A percentile compares a stretch with the other conserved stretches of the same genome.
Evolutionary conservation across 2,329 filamentous ascomycete species (phyloP).

Genomic region (Ceratocystis colombiana): DNA sequence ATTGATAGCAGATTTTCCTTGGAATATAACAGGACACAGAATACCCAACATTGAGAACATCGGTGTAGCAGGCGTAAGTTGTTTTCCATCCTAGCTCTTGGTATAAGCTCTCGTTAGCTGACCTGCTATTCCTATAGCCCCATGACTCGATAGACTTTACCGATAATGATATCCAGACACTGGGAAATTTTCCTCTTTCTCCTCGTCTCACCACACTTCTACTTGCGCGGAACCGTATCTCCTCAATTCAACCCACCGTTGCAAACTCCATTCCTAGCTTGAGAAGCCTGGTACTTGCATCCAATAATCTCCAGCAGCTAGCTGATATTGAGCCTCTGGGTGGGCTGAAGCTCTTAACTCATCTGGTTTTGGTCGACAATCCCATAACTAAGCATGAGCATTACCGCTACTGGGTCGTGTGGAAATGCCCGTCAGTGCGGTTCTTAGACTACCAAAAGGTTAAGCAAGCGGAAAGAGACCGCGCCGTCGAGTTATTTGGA

Average conservation of each 20-base stretch:
- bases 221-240: slow-evolving; percentile 78
- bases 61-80: slow-evolving; percentile 78
- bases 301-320: slow-evolving; percentile 74
- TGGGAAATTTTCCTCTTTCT: slow-evolving; percentile 87
- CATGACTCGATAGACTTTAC: slow-evolving; percentile 97
- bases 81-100: slow-evolving; percentile 16
- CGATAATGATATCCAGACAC: slow-evolving; percentile 86
- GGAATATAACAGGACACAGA: slow-evolving; percentile 72
- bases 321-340: slow-evolving; percentile 76
- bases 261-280: slow-evolving; percentile 71
- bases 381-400: slow-evolving; percentile 73
- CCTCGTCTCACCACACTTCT: slow-evolving; percentile 81
- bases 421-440: slow-evolving; percentile 70
- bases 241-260: slow-evolving; percentile 66
- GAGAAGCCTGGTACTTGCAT: slow-evolving; percentile 67
- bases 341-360: slow-evolving; percentile 59
- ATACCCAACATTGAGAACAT: slow-evolving; percentile 96
- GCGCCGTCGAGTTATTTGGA: slow-evolving; percentile 74
- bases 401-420: slow-evolving; percentile 87
- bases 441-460: slow-evolving; percentile 93
- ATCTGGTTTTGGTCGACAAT: slow-evolving; percentile 75
- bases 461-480: slow-evolving; percentile 68
- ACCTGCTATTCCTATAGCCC: slow-evolving; percentile 44
- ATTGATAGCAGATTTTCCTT: slow-evolving; percentile 60
- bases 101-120: slow-evolving; percentile 9